Evolutionary conservation across 2,329 filamentous ascomycete genomes (phyloP).

Genomic region (Neofusicoccum parvum): DNA sequence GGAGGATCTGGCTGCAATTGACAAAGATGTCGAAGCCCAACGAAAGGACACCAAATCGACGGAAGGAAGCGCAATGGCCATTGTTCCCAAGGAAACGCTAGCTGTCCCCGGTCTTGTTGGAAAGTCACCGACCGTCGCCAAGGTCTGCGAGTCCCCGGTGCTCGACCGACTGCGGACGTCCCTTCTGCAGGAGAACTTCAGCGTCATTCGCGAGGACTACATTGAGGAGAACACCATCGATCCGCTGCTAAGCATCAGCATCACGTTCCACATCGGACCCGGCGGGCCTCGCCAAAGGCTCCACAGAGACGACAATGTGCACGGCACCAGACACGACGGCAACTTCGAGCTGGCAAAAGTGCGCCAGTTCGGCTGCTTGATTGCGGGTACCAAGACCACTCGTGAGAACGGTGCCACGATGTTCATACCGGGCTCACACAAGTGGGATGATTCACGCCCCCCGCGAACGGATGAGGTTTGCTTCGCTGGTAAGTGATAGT

Average conservation of each 20-base stretch:
- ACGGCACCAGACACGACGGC: slow-evolving; percentile 30
- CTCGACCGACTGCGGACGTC: slow-evolving; percentile 29
- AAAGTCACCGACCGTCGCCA: slow-evolving; percentile 31
- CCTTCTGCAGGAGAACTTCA: slow-evolving; percentile 31
- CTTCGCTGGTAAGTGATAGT: slow-evolving; percentile 33
- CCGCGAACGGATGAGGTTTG: slow-evolving; percentile 34
- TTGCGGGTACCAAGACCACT: slow-evolving; percentile 32
- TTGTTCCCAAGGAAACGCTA: slow-evolving; percentile 31
- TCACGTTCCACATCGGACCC: slow-evolving; percentile 33
- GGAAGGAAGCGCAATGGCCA: slow-evolving; percentile 24
- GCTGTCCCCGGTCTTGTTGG: slow-evolving; percentile 34
- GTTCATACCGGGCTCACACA: slow-evolving; percentile 37
- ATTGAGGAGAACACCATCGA: slow-evolving; percentile 28
- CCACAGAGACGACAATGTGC: slow-evolving; percentile 38
- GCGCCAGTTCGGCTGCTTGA: slow-evolving; percentile 33
- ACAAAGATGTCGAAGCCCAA: slow-evolving; percentile 27
- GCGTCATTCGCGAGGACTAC: slow-evolving; percentile 27
- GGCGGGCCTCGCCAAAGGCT: slow-evolving; percentile 34
- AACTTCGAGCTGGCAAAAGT: slow-evolving; percentile 23
- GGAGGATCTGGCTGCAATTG: slow-evolving; percentile 30
- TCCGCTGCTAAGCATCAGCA: slow-evolving; percentile 32
- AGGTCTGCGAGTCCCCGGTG: slow-evolving; percentile 28
- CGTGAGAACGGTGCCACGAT: slow-evolving; percentile 38
- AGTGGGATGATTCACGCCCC: slow-evolving; percentile 32
- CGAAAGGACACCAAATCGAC: slow-evolving; percentile 5